phyloP scores from a whole-genome alignment of 2,329 filamentous ascomycete genomes.

The Ascocoryne sarcoides region DNA sequence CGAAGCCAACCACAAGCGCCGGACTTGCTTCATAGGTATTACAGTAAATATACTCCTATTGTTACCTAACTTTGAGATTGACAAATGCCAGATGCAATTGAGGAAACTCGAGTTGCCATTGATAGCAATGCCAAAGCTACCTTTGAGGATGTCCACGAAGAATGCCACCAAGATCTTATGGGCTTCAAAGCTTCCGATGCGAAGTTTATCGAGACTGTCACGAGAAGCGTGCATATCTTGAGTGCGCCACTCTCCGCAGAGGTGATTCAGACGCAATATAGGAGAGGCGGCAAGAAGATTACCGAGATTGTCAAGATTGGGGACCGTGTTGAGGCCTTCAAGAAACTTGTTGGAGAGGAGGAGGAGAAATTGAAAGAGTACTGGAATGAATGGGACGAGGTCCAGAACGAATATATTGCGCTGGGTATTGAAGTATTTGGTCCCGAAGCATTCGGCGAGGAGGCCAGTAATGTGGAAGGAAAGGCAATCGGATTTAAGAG shows the following conservation, averaged over 20 bases:
- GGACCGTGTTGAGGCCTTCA: slow-evolving; percentile 16
- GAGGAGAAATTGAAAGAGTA: slow-evolving; percentile 15
- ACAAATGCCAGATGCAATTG: neutral
- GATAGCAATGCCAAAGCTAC: slow-evolving; percentile 8
- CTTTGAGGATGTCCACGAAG: slow-evolving; percentile 13
- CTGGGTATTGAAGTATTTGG: slow-evolving; percentile 17
- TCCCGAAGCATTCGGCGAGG: slow-evolving; percentile 9
- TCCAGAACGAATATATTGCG: slow-evolving; percentile 21
- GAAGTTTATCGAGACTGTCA: slow-evolving; percentile 13
- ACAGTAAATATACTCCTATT: neutral
- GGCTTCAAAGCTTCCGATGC: slow-evolving; percentile 4
- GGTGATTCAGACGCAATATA: slow-evolving; percentile 13
- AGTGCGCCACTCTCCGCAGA: slow-evolving; percentile 16
- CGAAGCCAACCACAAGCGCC: neutral
- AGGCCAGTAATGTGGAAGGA: neutral
- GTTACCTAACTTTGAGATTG: neutral
- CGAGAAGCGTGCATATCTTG: slow-evolving; percentile 3
- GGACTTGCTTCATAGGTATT: neutral
- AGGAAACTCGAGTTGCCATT: neutral
- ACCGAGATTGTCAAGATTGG: slow-evolving; percentile 17
- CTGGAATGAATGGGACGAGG: slow-evolving; percentile 24
- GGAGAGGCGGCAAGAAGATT: slow-evolving; percentile 10
- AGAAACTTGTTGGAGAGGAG: slow-evolving; percentile 11
- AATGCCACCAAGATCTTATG: slow-evolving; percentile 9
- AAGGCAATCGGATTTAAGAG: slow-evolving; percentile 10